Base-by-base conservation (phyloP, 331 rosid species). In the Quercus lobata region DNA sequence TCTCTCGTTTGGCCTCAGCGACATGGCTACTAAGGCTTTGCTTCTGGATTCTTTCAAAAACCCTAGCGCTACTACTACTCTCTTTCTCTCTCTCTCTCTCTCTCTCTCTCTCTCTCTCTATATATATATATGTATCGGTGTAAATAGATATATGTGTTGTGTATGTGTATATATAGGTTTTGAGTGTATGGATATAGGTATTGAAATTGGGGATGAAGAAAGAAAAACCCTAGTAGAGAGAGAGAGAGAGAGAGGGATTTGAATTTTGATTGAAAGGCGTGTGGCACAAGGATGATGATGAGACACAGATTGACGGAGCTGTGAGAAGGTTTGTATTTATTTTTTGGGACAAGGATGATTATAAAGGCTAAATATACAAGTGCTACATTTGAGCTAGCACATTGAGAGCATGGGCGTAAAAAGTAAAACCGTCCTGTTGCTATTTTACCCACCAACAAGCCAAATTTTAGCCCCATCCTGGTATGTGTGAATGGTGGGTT, bases 1-100 rank as follows among this genome's bases (percentile, higher is more conserved):
- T 84, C 95, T 91, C 19, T 91, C 88, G 88, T 76, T 91, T 0
- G 98, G 97, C 86, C 97, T 89, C 75, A 93, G 89, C 79, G 98
- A 93, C 98, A 93, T 93, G 79, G 54, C 82, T 49, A 60, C 54
- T 49, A 49, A 41, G 11, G 54, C 54, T 49, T 49, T 3, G 17
- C 17, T 49, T 12, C 24, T 52, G 15, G 57, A 77, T 37, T 69
- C 25, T 21, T n/a, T 6, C 11, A 11, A 55, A 72, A 73, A 77
- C 22, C 81, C 83, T 75, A 72, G 68, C 27, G 27, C 34, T 41
- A 71, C 46, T 3, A 30, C 9, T 35, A 22, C 5, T 49, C 54
- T 49, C 16, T 49, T 0, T 49, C 54, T 19, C 17, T n/a, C 4
- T 34, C 18, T 34, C 30, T 29, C 30, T 27, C 3, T 32, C 17